Evolutionary conservation across 2,329 filamentous ascomycete genomes (phyloP).

Genomic region (Fusarium marasasianum): DNA sequence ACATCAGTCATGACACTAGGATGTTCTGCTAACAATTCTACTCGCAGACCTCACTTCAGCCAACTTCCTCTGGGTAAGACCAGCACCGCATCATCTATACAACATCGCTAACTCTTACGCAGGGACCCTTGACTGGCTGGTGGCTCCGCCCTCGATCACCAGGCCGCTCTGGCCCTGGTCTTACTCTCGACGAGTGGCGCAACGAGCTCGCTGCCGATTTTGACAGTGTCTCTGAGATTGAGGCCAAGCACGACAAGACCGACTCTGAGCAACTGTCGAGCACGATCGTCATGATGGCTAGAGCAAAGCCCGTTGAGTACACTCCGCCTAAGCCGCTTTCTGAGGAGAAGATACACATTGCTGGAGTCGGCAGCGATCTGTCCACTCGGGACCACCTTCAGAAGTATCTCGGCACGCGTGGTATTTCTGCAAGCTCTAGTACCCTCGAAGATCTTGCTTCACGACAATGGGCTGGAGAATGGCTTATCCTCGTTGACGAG

Average conservation of each 20-base stretch:
- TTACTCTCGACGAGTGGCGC: constrained; percentile 39
- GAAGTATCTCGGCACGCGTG: constrained; percentile 5
- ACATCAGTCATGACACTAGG: background rate
- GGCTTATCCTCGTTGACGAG: constrained; percentile 33
- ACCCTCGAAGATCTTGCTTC: constrained; percentile 22
- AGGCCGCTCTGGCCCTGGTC: constrained; percentile 35
- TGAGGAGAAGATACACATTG: constrained; percentile 17
- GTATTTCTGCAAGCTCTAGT: constrained; percentile 18
- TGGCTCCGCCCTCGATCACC: constrained; percentile 39
- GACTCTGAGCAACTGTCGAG: constrained; percentile 27
- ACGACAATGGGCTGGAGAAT: constrained; percentile 28
- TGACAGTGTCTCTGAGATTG: constrained; percentile 32
- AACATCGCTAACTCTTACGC: background rate
- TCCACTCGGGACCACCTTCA: constrained; percentile 5
- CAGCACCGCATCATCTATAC: background rate
- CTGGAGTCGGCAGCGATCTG: constrained; percentile 1
- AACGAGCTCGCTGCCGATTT: constrained; percentile 32
- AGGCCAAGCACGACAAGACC: constrained; percentile 5
- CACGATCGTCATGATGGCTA: constrained; percentile 36
- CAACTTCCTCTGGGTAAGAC: constrained; percentile 37
- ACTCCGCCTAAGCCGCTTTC: constrained; percentile 15
- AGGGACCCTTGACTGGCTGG: constrained; percentile 38
- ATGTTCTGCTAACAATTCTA: too few species aligned
- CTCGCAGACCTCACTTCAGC: constrained; percentile 31
- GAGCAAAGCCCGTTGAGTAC: constrained; percentile 23